Conservation (phyloP, 148 eudicot species). For the Amaranthus palmeri region DNA sequence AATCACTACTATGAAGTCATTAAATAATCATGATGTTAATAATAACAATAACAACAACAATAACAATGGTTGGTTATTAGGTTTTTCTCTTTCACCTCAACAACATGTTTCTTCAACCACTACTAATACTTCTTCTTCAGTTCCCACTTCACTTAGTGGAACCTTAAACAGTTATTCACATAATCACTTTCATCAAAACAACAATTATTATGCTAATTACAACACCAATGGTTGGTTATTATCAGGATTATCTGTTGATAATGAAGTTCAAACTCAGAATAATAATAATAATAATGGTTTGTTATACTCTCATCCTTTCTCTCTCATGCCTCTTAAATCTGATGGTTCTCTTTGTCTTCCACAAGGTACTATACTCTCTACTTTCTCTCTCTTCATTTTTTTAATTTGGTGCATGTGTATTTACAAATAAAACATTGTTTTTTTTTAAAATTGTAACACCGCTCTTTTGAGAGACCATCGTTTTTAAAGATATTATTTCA, state of each 20-base stretch:
- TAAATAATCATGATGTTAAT: constrained; percentile 31
- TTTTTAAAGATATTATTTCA: too few species aligned
- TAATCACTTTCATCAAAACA: constrained; percentile 12
- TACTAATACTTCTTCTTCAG: constrained; percentile 16
- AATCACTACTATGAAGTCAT: constrained; percentile 43
- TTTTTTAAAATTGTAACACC: too few species aligned
- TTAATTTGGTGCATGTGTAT: neutral
- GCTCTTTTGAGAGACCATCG: too few species aligned
- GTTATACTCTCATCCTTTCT: constrained; percentile 34
- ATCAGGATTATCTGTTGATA: too few species aligned
- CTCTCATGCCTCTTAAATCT: constrained; percentile 85
- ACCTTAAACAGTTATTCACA: constrained; percentile 27
- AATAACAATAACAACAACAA: neutral
- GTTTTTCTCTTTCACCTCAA: constrained; percentile 41
- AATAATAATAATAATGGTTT: constrained; percentile 8
- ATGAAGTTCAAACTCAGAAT: neutral
- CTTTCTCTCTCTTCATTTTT: neutral
- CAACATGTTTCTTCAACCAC: constrained; percentile 25
- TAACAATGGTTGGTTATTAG: constrained; percentile 35
- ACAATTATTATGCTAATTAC: constrained; percentile 19
- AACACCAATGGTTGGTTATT: constrained; percentile 28
- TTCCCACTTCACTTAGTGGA: neutral
- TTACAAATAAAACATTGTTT: too few species aligned
- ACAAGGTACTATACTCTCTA: constrained; percentile 41
- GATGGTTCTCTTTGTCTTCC: constrained; percentile 84